Conservation (phyloP, 768 basidiomycete species). For the Lepiota venenata region DNA sequence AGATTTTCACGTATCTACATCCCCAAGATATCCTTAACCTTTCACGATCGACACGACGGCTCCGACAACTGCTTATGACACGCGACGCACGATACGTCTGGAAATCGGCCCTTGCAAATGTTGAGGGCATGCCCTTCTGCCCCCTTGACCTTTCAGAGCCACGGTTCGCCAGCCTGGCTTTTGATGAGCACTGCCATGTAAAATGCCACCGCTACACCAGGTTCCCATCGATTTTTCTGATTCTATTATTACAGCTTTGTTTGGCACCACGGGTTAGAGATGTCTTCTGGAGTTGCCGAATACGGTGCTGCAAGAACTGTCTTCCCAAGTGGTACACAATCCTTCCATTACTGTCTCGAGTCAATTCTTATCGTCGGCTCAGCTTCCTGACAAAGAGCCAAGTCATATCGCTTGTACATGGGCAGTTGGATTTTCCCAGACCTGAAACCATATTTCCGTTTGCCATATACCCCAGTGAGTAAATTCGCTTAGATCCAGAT, state of each 20-base stretch:
- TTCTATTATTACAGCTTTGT: conserved; percentile 28
- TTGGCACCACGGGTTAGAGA: conserved; percentile 24
- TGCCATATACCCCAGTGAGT: conserved; percentile 22
- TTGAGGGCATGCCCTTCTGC: conserved; percentile 35
- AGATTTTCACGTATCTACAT: conserved; percentile 43
- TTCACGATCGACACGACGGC: conserved; percentile 36
- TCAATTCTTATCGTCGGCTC: neutral
- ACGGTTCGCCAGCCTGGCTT: conserved; percentile 42
- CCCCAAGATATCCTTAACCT: conserved; percentile 45
- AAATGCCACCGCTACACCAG: conserved; percentile 12
- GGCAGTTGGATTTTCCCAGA: conserved; percentile 21
- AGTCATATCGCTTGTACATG: conserved; percentile 22
- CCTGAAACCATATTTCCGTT: conserved; percentile 29
- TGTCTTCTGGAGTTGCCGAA: conserved; percentile 33
- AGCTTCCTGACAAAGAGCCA: conserved; percentile 29
- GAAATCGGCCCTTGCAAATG: conserved; percentile 28
- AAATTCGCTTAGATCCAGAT: neutral
- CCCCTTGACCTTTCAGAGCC: conserved; percentile 42
- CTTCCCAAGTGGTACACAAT: conserved; percentile 26
- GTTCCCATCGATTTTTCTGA: neutral
- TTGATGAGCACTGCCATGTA: conserved; percentile 43
- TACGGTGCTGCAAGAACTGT: conserved; percentile 34
- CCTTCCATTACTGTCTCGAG: neutral
- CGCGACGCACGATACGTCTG: conserved; percentile 33
- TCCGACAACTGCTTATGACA: conserved; percentile 37